Base-by-base conservation (phyloP, 495 filamentous ascomycete genomes). In the Podospora pseudopauciseta region DNA sequence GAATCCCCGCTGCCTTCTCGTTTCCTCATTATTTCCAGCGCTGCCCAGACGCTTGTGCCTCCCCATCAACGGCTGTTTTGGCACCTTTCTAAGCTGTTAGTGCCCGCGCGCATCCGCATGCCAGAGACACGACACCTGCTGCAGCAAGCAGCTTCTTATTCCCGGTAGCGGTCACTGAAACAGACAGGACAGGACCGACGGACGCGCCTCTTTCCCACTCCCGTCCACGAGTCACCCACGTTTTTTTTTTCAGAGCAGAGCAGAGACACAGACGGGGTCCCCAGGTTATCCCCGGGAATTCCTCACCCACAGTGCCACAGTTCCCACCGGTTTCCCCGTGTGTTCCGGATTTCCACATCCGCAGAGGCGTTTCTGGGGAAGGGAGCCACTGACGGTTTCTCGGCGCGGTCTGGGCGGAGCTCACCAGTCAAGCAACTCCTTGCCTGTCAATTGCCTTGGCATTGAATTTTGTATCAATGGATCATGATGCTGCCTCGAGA, bases 31-130 rank as follows among this genome's bases (percentile, higher is more conserved):
- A 65, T 67, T 70, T 23, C 68, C 68, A 70, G 65, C 65, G 32
- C 57, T 67, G 68, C 68, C 65, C 68, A 67, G 68, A 60, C 68
- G 68, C 68, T 67, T 70, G 68, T 65, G 60, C 65, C 69, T 70
- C 15, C 9, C 55, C 15, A 44, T 49, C 27, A 54, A 39, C 28
- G 30, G 39, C 30, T 26, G 32, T 9, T 7, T 18, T 18, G 18
- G 4, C 13, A 49, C 39, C 39, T 49, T 49, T 11, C 9, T 5
- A 32, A 49, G 5, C 39, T 49, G 39, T 49, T 49, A 49, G 39
- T 49, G 39, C 39, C 39, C 39, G 39, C 54, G 55, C 55, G 15
- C 19, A 56, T 56, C 5, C 54, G 16, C 16, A 56, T 4, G 54
- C 54, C 16, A 58, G 3, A 4, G 6, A 18, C n/a, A 2, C 4